Evolutionary conservation across 2,329 filamentous ascomycete genomes (phyloP).

Genomic region (Hypoxylon sp.): DNA sequence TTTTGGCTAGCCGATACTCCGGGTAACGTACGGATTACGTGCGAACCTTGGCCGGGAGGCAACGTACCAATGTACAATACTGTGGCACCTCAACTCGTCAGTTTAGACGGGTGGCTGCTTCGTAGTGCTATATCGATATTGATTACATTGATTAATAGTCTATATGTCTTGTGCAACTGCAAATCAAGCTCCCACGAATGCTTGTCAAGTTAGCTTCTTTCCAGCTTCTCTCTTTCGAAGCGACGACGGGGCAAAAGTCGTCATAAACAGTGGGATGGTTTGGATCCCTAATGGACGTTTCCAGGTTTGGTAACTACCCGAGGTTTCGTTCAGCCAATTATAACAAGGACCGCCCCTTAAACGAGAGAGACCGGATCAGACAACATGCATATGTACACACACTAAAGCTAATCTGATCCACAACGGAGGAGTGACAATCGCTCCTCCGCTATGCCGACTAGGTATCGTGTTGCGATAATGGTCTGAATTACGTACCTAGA

Average conservation of each 20-base stretch:
- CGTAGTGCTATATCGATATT: conserved; percentile 31
- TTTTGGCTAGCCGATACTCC: conserved; percentile 5
- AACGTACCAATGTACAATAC: background rate
- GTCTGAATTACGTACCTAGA: background rate
- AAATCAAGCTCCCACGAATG: conserved; percentile 19
- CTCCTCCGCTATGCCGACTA: conserved; percentile 9
- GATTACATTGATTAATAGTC: conserved; percentile 35
- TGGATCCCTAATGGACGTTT: conserved; percentile 18
- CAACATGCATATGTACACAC: too few relatives aligned
- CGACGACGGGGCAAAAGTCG: conserved; percentile 11
- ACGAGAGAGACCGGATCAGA: background rate
- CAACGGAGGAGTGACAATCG: conserved; percentile 4
- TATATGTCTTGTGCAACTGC: conserved; percentile 25
- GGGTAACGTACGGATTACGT: conserved; percentile 19
- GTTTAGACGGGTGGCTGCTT: conserved; percentile 36
- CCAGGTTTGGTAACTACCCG: conserved; percentile 31
- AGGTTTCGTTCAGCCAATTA: conserved; percentile 29
- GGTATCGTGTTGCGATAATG: conserved; percentile 6
- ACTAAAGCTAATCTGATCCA: conserved; percentile 12
- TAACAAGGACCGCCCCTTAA: background rate
- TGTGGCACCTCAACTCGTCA: conserved; percentile 8
- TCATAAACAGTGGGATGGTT: conserved; percentile 24
- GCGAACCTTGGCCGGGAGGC: conserved; percentile 11
- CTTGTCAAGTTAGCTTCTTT: background rate
- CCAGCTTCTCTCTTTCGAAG: background rate